Conservation (phyloP, 257 asterid genomes). For the Solanum lignicaule region DNA sequence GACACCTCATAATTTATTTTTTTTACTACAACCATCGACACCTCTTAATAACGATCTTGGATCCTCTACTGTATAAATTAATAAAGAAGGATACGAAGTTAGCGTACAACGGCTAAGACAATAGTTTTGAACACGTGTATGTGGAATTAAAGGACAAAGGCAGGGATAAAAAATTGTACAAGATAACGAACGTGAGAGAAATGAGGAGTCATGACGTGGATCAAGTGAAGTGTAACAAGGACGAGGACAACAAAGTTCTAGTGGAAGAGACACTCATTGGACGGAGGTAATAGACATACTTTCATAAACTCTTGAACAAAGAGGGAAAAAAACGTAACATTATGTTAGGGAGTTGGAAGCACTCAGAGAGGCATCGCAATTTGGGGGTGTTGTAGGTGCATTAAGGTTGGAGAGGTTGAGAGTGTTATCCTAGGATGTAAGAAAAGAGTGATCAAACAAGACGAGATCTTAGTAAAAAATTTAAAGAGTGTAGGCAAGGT, state of each 20-base stretch:
- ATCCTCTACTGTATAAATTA: no score
- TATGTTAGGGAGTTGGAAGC: background rate
- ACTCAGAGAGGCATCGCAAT: background rate
- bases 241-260: background rate
- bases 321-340: background rate
- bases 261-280: background rate
- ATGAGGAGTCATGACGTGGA: background rate
- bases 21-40: no score
- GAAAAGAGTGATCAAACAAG: no score
- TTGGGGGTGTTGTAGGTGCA: no score
- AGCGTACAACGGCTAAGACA: background rate
- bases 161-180: no score
- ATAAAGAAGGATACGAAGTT: background rate
- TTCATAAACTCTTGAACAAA: background rate
- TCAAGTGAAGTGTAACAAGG: background rate
- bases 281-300: background rate
- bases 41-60: no score
- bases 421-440: no score
- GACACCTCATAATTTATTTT: no score
- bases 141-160: background rate
- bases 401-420: no score
- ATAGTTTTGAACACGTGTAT: background rate
- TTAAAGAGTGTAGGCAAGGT: no score
- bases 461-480: no score
- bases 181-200: background rate